Conservation (phyloP, 805 yeast genomes). For the Geotrichum ghanense region DNA sequence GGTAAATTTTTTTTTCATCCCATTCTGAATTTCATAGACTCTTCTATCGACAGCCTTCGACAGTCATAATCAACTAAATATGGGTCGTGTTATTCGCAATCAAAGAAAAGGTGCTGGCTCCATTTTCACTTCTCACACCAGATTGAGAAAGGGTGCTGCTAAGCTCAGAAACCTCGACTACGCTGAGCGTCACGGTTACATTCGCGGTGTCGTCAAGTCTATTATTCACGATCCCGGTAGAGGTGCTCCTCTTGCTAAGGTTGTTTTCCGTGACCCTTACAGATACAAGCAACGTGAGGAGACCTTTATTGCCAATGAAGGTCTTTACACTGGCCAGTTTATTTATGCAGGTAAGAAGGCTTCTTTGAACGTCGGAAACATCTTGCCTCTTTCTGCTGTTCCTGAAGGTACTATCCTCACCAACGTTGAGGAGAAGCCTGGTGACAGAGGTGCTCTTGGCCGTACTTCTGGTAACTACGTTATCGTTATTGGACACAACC, state of each 20-base stretch:
- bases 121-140: conserved; percentile 99
- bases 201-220: conserved; percentile 98
- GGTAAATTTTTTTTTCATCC: background rate
- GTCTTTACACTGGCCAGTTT: conserved; percentile 99
- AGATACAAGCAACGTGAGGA: conserved; percentile 95
- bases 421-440: conserved; percentile 97
- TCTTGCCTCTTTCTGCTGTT: conserved; percentile 90
- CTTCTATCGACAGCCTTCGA: conserved; percentile 1
- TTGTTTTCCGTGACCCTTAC: conserved; percentile 99
- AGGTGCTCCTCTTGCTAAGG: conserved; percentile 99
- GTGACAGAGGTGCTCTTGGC: conserved; percentile 99
- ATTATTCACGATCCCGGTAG: conserved; percentile 99
- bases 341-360: conserved; percentile 99
- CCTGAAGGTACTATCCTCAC: conserved; percentile 99
- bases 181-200: conserved; percentile 99
- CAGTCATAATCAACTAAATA: background rate
- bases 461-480: conserved; percentile 99
- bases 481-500: conserved; percentile 98
- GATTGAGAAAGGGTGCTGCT: conserved; percentile 99
- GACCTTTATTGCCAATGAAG: conserved; percentile 98
- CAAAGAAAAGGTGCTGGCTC: conserved; percentile 99
- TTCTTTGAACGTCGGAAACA: conserved; percentile 86
- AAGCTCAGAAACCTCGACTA: conserved; percentile 98
- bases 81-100: conserved; percentile 90
- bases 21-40: background rate